Evolutionary conservation across 495 filamentous ascomycete species (phyloP).

Genomic region (Daldinia bambusicola): DNA sequence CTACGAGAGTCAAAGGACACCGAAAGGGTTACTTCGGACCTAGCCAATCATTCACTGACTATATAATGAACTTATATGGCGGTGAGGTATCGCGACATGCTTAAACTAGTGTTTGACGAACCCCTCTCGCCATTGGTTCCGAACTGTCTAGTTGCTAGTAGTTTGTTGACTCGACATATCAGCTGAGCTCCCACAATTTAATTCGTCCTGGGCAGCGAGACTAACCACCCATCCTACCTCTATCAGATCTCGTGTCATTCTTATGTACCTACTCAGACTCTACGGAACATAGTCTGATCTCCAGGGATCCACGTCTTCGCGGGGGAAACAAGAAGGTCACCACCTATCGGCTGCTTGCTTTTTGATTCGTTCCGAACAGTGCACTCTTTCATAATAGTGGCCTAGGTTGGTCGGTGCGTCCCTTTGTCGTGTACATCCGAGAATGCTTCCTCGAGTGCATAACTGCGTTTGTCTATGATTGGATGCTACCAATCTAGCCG

Average conservation of each 20-base stretch:
- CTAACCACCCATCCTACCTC: conserved; percentile 11
- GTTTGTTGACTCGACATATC: conserved; percentile 13
- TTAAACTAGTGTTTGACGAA: conserved; percentile 15
- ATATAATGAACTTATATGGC: conserved; percentile 21
- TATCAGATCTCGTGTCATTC: conserved; percentile 25
- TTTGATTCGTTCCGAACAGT: conserved; percentile 15
- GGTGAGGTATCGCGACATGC: conserved; percentile 20
- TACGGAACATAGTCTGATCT: conserved; percentile 4
- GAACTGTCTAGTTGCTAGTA: not conserved
- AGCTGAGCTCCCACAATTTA: conserved; percentile 9
- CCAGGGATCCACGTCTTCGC: conserved; percentile 10
- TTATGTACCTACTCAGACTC: conserved; percentile 9
- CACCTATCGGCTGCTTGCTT: conserved; percentile 17
- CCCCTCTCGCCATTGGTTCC: conserved; percentile 9
- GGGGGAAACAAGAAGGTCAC: conserved; percentile 8
- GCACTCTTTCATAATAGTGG: conserved; percentile 6
- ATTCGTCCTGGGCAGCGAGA: conserved; percentile 16
- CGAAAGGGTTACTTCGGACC: conserved; percentile 14
- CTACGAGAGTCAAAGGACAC: conserved; percentile 23
- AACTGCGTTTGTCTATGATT: conserved; percentile 17
- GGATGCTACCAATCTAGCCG: conserved; percentile 24
- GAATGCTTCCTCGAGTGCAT: conserved; percentile 26
- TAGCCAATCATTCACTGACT: conserved; percentile 26
- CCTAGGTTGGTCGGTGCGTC: not conserved
- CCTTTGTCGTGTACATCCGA: conserved; percentile 17